phyloP scores from a whole-genome alignment of 208 protist genomes.

The Blastocrithidia nonstop region DNA sequence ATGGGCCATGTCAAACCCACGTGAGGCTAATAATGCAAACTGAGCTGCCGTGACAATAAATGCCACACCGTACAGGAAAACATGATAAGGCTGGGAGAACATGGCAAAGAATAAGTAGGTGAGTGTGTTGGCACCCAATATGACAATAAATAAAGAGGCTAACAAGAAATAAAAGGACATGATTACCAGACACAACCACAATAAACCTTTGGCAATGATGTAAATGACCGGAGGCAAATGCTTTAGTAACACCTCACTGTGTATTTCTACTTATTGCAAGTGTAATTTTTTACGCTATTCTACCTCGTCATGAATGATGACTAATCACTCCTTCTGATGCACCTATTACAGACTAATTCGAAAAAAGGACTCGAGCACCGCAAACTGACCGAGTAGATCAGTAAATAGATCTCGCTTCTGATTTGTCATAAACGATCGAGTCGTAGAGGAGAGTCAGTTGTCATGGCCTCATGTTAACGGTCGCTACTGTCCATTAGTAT shows the following conservation, averaged over 20 bases:
- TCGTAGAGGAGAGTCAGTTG: not conserved
- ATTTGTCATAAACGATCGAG: no score
- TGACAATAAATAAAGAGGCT: constrained; percentile 24
- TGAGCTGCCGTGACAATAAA: constrained; percentile 26
- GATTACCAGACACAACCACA: constrained; percentile 42
- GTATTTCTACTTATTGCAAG: constrained; percentile 4
- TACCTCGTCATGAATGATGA: constrained; percentile 29
- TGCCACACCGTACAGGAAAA: constrained; percentile 37
- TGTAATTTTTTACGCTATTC: constrained; percentile 11
- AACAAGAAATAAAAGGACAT: constrained; percentile 47
- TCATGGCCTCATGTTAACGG: not conserved
- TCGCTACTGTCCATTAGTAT: not conserved
- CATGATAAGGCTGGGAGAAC: constrained; percentile 28
- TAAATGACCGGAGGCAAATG: constrained; percentile 15
- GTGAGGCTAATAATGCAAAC: constrained; percentile 32
- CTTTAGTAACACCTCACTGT: constrained; percentile 13
- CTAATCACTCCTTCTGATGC: constrained; percentile 41
- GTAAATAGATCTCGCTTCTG: constrained; percentile 17
- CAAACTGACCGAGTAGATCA: constrained; percentile 34
- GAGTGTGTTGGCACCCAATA: constrained; percentile 23
- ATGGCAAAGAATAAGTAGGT: constrained; percentile 46
- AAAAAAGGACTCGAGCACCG: constrained; percentile 36
- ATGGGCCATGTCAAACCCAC: constrained; percentile 41
- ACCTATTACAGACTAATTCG: constrained; percentile 27
- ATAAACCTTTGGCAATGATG: constrained; percentile 16